Conservation (phyloP, 1,139 yeast species). For the Waltiozyma sp. region DNA sequence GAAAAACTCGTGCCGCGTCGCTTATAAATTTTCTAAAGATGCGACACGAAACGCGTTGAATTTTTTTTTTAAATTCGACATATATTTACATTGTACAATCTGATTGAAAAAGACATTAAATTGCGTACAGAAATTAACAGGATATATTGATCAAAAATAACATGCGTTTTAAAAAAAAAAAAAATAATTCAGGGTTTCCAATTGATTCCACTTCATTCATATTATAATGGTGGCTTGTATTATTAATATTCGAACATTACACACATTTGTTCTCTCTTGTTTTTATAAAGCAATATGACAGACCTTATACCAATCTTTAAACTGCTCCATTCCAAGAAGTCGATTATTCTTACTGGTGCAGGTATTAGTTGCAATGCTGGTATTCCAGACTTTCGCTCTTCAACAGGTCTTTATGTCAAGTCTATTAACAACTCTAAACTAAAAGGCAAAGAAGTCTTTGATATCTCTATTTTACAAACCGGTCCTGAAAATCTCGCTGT, state of each 20-base stretch:
- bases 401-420: slow-evolving; percentile 22
- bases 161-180: no score
- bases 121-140: not conserved
- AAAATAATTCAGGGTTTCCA: no score
- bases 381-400: slow-evolving; percentile 74
- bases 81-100: no score
- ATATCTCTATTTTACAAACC: slow-evolving; percentile 66
- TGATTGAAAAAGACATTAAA: not conserved
- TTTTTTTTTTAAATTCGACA: no score
- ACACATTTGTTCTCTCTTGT: not conserved
- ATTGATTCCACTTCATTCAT: no score
- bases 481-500: slow-evolving; percentile 38
- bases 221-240: no score
- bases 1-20: no score
- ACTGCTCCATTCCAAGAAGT: not conserved
- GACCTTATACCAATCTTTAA: not conserved
- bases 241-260: no score
- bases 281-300: not conserved
- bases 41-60: not conserved
- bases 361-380: slow-evolving; percentile 96
- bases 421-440: slow-evolving; percentile 48
- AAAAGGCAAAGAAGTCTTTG: slow-evolving; percentile 83
- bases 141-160: not conserved
- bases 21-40: not conserved
- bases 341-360: slow-evolving; percentile 66